Evolutionary conservation across 352 stramenopile species (phyloP).

Genomic region (Phytophthora hybrid): DNA sequence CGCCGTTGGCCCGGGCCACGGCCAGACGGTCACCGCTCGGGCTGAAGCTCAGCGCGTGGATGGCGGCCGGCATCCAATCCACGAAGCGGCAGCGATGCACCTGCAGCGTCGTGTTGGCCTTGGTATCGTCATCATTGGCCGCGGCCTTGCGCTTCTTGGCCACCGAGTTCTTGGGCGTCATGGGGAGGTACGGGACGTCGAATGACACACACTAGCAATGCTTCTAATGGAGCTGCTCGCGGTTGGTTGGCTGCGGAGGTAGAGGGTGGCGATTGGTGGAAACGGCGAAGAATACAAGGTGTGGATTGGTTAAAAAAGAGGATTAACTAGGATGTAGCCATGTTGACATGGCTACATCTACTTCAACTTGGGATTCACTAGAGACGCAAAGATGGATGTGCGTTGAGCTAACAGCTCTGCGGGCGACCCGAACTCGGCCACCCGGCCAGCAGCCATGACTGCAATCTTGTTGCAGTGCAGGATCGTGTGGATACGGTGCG

Average conservation of each 20-base stretch:
- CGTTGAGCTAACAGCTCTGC: conserved; percentile 59
- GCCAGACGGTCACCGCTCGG: conserved; percentile 63
- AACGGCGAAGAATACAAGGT: no score
- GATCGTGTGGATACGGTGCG: conserved; percentile 38
- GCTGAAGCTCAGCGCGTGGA: conserved; percentile 74
- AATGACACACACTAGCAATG: conserved; percentile 15
- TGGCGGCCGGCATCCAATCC: conserved; percentile 83
- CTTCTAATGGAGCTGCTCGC: not conserved
- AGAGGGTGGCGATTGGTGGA: no score
- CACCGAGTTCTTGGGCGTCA: conserved; percentile 19
- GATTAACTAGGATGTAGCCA: no score
- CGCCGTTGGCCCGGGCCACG: conserved; percentile 79
- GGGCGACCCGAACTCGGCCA: conserved; percentile 93
- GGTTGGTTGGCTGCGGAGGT: conserved; percentile 20
- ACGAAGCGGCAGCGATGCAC: conserved; percentile 89
- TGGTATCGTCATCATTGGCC: conserved; percentile 4
- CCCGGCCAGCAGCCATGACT: conserved; percentile 42
- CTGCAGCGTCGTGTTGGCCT: conserved; percentile 41
- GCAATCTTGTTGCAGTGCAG: conserved; percentile 35
- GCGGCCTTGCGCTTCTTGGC: conserved; percentile 71
- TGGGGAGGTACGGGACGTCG: not conserved
- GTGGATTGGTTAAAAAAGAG: no score
- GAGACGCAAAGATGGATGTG: conserved; percentile 3
- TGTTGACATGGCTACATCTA: not conserved
- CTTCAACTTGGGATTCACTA: not conserved